Percentiles rank a stretch among this genome's conserved stretches.
Conservation (phyloP, 2,329 filamentous ascomycete genomes). For the Periconia sp. region DNA sequence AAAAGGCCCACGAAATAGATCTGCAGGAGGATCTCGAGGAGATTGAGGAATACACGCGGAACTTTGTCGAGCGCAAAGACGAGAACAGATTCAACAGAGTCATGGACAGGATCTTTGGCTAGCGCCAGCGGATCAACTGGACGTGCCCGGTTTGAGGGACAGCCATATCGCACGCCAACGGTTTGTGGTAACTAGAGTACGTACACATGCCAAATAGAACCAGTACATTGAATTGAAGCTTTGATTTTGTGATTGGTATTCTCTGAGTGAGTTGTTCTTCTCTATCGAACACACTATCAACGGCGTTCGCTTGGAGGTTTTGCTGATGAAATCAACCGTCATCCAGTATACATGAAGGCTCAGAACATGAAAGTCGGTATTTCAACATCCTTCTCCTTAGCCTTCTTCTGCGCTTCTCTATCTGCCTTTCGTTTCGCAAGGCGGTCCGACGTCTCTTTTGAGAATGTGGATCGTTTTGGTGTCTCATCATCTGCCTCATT, state of each 20-base stretch:
- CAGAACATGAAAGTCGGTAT: constrained; percentile 51
- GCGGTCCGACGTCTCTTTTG: constrained; percentile 27
- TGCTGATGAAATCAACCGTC: neutral
- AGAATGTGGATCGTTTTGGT: constrained; percentile 1
- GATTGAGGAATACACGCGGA: constrained; percentile 68
- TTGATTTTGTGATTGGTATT: too few relatives aligned
- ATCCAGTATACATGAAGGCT: neutral
- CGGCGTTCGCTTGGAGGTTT: neutral
- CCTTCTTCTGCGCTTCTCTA: constrained; percentile 26
- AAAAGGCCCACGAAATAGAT: constrained; percentile 63
- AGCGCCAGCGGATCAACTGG: neutral
- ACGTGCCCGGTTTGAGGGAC: neutral
- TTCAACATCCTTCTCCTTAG: constrained; percentile 26
- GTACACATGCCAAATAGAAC: too few relatives aligned
- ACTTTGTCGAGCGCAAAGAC: constrained; percentile 58
- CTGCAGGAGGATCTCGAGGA: constrained; percentile 63
- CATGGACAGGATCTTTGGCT: constrained; percentile 51
- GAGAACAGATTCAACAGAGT: constrained; percentile 46
- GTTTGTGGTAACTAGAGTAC: too few relatives aligned
- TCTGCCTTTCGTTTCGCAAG: constrained; percentile 35
- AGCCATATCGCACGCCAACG: neutral
- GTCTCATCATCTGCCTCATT: neutral
- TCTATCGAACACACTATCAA: too few relatives aligned
- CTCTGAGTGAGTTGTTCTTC: too few relatives aligned
- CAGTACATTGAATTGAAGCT: too few relatives aligned